A percentile compares a stretch with the other conserved stretches of the same genome.
phyloP scores from a whole-genome alignment of 164 flowering plant genomes.

The Aristolochia fimbriata region DNA sequence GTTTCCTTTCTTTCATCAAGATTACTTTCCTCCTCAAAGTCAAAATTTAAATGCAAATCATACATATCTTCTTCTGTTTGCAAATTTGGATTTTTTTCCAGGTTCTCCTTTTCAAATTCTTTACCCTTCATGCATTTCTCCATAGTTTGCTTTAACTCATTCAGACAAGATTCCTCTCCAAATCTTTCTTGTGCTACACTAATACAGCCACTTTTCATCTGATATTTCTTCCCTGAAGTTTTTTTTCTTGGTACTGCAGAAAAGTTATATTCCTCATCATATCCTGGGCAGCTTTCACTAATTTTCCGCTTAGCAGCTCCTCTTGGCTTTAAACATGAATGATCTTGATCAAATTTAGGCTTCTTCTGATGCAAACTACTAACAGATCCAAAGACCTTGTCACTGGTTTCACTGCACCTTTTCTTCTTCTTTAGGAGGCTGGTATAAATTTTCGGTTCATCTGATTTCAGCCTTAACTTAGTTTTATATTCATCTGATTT shows the following conservation, averaged over 20 bases:
- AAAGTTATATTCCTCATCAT: background rate
- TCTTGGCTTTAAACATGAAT: background rate
- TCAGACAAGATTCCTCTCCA: background rate
- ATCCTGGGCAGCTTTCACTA: background rate
- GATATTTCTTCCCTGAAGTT: background rate
- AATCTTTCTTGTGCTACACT: background rate
- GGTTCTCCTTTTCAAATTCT: conserved; percentile 33
- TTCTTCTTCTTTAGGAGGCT: background rate
- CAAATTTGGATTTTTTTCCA: conserved; percentile 43
- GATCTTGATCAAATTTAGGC: background rate
- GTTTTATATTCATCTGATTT: background rate
- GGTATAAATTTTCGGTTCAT: background rate
- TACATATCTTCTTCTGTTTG: conserved; percentile 26
- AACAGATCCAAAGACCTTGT: no score
- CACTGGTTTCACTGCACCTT: no score
- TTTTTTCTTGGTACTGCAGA: no score
- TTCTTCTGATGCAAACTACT: no score
- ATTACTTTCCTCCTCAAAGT: background rate
- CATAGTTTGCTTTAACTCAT: conserved; percentile 43
- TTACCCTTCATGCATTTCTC: conserved; percentile 62
- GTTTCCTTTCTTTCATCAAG: conserved; percentile 28
- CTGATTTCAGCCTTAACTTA: background rate
- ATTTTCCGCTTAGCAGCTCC: background rate
- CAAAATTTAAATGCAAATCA: conserved; percentile 8
- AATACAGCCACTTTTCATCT: conserved; percentile 7